phyloP scores from a whole-genome alignment of 345 rosid species.

The Gossypium rotundifolium region DNA sequence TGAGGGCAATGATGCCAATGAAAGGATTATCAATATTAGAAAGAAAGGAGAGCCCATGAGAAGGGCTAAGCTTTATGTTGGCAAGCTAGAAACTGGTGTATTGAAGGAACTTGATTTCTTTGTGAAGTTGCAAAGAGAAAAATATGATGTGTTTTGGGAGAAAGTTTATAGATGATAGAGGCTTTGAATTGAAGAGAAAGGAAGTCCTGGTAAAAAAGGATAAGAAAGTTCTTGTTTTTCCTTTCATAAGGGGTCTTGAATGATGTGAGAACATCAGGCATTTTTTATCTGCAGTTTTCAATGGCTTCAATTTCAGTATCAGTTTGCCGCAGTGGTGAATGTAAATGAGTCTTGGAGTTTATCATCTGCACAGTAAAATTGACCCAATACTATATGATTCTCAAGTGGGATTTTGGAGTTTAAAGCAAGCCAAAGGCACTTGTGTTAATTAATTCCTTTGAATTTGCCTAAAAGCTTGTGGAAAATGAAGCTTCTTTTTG shows the following conservation, averaged over 20 bases:
- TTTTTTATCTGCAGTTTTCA: background rate
- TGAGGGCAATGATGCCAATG: constrained; percentile 9
- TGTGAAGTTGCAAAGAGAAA: constrained; percentile 18
- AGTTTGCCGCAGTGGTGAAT: background rate
- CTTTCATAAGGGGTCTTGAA: constrained; percentile 8
- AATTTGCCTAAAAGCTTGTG: background rate
- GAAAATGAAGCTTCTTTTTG: background rate
- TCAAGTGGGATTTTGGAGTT: background rate
- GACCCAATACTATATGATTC: background rate
- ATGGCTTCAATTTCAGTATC: background rate
- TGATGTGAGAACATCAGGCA: background rate
- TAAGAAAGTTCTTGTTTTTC: background rate
- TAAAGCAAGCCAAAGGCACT: background rate
- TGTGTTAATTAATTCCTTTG: background rate
- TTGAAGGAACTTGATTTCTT: too few species aligned
- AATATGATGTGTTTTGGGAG: background rate
- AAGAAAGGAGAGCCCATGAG: constrained; percentile 33
- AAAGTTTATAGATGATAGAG: constrained; percentile 19
- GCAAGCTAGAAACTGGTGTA: background rate
- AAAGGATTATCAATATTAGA: constrained; percentile 23
- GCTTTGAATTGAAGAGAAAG: constrained; percentile 34
- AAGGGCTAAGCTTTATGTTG: background rate
- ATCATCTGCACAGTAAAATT: background rate
- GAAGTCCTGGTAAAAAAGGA: constrained; percentile 8
- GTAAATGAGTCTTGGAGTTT: background rate